Percentiles rank a stretch among this genome's conserved stretches.
Evolutionary conservation across 2,329 filamentous ascomycete species (phyloP).

Genomic region (Chaetomiaceae sp.): DNA sequence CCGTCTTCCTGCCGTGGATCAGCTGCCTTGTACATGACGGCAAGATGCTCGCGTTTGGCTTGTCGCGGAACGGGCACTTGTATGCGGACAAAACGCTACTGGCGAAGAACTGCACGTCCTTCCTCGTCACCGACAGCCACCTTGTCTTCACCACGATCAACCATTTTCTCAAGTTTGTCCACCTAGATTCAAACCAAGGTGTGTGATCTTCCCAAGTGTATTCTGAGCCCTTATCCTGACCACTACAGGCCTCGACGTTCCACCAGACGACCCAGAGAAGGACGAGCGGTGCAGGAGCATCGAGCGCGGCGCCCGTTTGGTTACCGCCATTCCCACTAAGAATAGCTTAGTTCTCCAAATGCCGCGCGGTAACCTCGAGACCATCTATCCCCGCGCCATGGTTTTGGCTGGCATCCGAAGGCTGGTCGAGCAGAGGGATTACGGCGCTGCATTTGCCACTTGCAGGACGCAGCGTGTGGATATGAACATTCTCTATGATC

Average conservation of each 20-base stretch:
- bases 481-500: slow-evolving; percentile 95
- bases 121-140: slow-evolving; percentile 72
- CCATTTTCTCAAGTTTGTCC: slow-evolving; percentile 90
- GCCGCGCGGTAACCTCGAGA: slow-evolving; percentile 93
- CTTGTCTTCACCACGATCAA: slow-evolving; percentile 89
- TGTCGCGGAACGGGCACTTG: slow-evolving; percentile 70
- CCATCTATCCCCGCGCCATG: slow-evolving; percentile 86
- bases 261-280: slow-evolving; percentile 79
- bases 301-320: slow-evolving; percentile 78
- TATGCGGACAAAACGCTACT: slow-evolving; percentile 70
- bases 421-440: slow-evolving; percentile 73
- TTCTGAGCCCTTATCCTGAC: no score
- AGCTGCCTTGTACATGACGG: slow-evolving; percentile 40
- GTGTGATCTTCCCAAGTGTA: slow-evolving; percentile 51
- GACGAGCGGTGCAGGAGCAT: slow-evolving; percentile 91
- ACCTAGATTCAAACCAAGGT: no score
- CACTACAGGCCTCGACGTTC: slow-evolving; percentile 67
- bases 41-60: slow-evolving; percentile 47
- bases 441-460: slow-evolving; percentile 74
- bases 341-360: slow-evolving; percentile 88
- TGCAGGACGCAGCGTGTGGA: slow-evolving; percentile 93
- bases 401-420: slow-evolving; percentile 84
- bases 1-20: slow-evolving; percentile 46
- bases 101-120: slow-evolving; percentile 87
- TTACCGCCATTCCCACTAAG: slow-evolving; percentile 82